Evolutionary conservation across 805 yeast genomes (phyloP), one percentile per base, ranked within the genome.

Genomic region (Alloascoidea africana): DNA sequence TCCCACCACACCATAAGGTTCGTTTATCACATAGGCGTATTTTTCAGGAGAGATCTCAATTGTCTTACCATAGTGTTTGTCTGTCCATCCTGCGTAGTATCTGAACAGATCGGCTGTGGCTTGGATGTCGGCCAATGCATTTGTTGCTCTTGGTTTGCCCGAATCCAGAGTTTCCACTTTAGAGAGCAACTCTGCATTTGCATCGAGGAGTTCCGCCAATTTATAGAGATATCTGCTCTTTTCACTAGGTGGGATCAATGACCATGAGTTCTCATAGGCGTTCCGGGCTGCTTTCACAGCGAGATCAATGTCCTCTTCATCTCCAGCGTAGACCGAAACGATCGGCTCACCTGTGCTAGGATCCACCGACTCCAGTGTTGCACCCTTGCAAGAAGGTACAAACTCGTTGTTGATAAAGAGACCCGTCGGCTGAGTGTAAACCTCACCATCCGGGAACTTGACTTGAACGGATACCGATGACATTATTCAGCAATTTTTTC

Each of bases 1-100:
- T 41, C 94, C 96, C 57, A 93, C 83, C 35, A 87, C 96, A 56
- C 96, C 96, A 51, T 82, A 65, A 42, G 96, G 95, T 61, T 86
- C 94, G 59, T 80, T 79, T 58, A 75, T 73, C 46, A 89, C 76
- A 62, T 78, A 84, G 44, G 73, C 72, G 56, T 85, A 74, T 59
- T 82, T 83, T 36, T 73, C 62, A 41, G 61, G 56, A 44, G 87
- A 89, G 37, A 93, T 76, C 56, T 83, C 83, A 41, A 83, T 69
- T 41, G 76, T 59, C 46, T 74, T 68, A 13, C 83, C 83, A 50
- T 95, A 95, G 46, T 66, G 69, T 66, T 87, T 86, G 62, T 85
- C 96, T 51, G 93, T 84, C 74, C 75, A 83, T 45, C 96, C 96
- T 41, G 87, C 95, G 56, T 83, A 77, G 46, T 86, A 78, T 62